Percentiles rank a stretch among this genome's conserved stretches.
Conservation (phyloP, 73 alveolate species). For the Stentor roeselii region DNA sequence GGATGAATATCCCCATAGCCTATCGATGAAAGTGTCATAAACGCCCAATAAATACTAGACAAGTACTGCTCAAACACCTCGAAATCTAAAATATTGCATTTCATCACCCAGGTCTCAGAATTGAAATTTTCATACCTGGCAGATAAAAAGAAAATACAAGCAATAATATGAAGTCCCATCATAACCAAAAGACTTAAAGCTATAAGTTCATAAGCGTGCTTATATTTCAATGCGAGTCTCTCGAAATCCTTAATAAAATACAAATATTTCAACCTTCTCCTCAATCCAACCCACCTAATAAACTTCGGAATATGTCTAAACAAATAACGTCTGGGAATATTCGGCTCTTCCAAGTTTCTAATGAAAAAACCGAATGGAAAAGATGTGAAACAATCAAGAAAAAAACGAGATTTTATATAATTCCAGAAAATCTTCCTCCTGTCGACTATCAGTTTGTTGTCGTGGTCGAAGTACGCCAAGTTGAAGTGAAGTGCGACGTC, state of each 20-base stretch:
- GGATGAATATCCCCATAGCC: conserved; percentile 89
- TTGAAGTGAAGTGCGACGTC: not conserved
- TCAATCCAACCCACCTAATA: too few species aligned
- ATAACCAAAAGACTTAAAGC: conserved; percentile 55
- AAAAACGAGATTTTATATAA: too few species aligned
- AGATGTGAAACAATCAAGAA: too few species aligned
- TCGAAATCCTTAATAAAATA: too few species aligned
- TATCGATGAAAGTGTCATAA: conserved; percentile 61
- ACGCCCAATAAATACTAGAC: conserved; percentile 65
- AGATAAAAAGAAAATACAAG: conserved; percentile 71
- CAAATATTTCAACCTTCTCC: too few species aligned
- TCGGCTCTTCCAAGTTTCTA: too few species aligned
- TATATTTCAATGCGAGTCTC: too few species aligned
- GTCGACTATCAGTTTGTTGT: not conserved
- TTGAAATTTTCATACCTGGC: conserved; percentile 29
- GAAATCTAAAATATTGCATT: conserved; percentile 39
- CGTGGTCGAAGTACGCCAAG: not conserved
- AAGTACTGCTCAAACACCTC: conserved; percentile 50
- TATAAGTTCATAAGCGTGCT: too few species aligned
- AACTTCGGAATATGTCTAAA: too few species aligned
- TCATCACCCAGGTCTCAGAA: conserved; percentile 37
- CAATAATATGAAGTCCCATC: conserved; percentile 67
- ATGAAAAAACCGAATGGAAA: too few species aligned
- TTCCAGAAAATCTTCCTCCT: not conserved
- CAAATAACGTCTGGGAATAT: too few species aligned